These are phyloP conservation scores for Trichoderma sp. DNA, from an alignment of 2,329 filamentous ascomycete species.

Conservation along the genomic window DNA sequence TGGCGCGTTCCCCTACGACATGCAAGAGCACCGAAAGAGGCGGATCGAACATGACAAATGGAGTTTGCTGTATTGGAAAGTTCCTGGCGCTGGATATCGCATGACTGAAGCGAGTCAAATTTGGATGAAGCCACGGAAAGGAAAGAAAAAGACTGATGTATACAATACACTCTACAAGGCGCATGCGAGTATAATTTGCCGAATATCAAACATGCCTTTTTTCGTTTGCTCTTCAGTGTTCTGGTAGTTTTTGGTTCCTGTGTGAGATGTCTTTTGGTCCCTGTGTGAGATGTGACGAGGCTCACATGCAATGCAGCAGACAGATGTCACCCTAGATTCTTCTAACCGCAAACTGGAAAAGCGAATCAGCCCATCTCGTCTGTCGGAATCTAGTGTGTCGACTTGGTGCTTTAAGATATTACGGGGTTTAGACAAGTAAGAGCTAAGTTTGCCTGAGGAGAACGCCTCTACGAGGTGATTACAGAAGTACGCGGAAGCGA, in stretches of 20 bases:
- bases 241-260: not conserved
- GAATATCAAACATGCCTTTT: not conserved
- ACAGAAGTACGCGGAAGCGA: not conserved
- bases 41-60: not conserved
- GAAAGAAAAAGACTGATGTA: slow-evolving; percentile 7
- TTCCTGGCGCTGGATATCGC: slow-evolving; percentile 6
- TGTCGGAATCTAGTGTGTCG: no score
- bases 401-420: not conserved
- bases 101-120: not conserved
- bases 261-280: no score
- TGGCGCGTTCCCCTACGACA: not conserved
- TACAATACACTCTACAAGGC: slow-evolving; percentile 15
- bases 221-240: not conserved
- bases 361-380: not conserved
- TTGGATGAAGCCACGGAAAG: not conserved
- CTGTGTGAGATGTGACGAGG: not conserved
- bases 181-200: slow-evolving; percentile 12
- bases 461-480: not conserved
- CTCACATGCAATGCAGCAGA: not conserved
- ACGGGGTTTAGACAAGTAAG: not conserved
- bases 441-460: not conserved
- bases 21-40: not conserved
- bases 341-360: slow-evolving; percentile 4
- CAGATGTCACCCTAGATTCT: not conserved
- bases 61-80: slow-evolving; percentile 1